phyloP scores from a whole-genome alignment of 495 filamentous ascomycete species.

The Talaromyces wortmannii region DNA sequence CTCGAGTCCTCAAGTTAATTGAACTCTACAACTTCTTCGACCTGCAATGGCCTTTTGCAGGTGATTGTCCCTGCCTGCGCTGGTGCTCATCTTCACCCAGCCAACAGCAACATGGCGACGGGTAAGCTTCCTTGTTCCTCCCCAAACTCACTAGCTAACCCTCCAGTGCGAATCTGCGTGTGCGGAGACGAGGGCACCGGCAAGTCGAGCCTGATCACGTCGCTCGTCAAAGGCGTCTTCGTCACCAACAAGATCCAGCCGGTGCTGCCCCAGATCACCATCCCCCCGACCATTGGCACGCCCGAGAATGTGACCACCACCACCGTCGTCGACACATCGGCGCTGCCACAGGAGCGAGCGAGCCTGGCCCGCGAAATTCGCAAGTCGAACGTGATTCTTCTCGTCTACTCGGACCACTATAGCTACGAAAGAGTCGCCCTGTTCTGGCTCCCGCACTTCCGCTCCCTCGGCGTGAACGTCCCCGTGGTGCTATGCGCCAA shows the following conservation, averaged over 20 bases:
- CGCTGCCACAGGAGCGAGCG: constrained; percentile 84
- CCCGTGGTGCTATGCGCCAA: constrained; percentile 95
- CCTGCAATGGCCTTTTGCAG: neutral
- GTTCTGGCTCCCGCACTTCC: constrained; percentile 97
- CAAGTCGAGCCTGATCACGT: constrained; percentile 48
- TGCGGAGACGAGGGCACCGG: constrained; percentile 83
- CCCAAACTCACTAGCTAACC: neutral
- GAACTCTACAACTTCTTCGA: neutral
- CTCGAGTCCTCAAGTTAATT: no score
- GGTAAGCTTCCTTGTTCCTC: constrained; percentile 12
- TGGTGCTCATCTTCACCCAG: neutral
- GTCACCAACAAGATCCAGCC: constrained; percentile 90
- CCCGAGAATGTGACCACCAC: constrained; percentile 94
- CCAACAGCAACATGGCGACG: constrained; percentile 23
- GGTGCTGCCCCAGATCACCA: constrained; percentile 87
- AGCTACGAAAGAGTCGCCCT: constrained; percentile 96
- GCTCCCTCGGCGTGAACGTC: constrained; percentile 96
- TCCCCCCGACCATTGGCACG: constrained; percentile 80
- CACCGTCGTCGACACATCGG: constrained; percentile 94
- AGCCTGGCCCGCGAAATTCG: constrained; percentile 88
- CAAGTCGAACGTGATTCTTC: constrained; percentile 92
- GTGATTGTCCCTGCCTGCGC: neutral
- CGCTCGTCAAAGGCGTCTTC: constrained; percentile 89
- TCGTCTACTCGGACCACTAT: constrained; percentile 97
- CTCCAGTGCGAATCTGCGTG: constrained; percentile 82